These are phyloP conservation scores for Chaetomium fimeti DNA, from an alignment of 495 filamentous ascomycete species.

Conservation along the genomic window DNA sequence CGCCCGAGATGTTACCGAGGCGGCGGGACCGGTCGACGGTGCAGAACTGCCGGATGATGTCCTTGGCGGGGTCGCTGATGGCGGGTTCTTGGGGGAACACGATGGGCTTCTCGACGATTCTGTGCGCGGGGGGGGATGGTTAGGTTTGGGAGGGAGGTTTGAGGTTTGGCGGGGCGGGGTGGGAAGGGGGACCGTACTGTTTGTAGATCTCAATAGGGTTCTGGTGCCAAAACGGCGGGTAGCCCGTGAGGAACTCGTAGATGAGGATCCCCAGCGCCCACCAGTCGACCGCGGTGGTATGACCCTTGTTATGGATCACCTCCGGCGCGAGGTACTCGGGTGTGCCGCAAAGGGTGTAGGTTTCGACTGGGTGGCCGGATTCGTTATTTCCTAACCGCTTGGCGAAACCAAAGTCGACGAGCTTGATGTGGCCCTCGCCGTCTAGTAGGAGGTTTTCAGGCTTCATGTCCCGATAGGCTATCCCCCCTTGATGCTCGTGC, in stretches of 20 bases:
- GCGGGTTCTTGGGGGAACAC: constrained; percentile 60
- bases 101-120: constrained; percentile 73
- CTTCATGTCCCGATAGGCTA: constrained; percentile 94
- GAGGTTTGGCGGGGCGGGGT: neutral
- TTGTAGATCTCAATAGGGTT: constrained; percentile 97
- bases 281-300: constrained; percentile 97
- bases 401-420: constrained; percentile 98
- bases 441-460: constrained; percentile 95
- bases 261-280: constrained; percentile 96
- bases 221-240: constrained; percentile 95
- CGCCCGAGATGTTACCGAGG: constrained; percentile 82
- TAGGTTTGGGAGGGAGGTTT: neutral
- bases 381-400: constrained; percentile 65
- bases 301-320: constrained; percentile 92
- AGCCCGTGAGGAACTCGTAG: constrained; percentile 93
- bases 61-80: constrained; percentile 73
- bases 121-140: constrained; percentile 30
- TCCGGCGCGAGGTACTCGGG: constrained; percentile 96
- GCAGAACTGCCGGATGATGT: constrained; percentile 82
- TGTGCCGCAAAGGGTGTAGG: constrained; percentile 94
- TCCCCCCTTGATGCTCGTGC: constrained; percentile 75
- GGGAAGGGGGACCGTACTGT: constrained; percentile 52
- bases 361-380: constrained; percentile 62
- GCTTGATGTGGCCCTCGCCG: constrained; percentile 86
- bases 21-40: constrained; percentile 84